Percentiles rank a stretch among this genome's conserved stretches.
phyloP scores from a whole-genome alignment of 2,329 filamentous ascomycete species.

The Furcasterigmium furcatum region DNA sequence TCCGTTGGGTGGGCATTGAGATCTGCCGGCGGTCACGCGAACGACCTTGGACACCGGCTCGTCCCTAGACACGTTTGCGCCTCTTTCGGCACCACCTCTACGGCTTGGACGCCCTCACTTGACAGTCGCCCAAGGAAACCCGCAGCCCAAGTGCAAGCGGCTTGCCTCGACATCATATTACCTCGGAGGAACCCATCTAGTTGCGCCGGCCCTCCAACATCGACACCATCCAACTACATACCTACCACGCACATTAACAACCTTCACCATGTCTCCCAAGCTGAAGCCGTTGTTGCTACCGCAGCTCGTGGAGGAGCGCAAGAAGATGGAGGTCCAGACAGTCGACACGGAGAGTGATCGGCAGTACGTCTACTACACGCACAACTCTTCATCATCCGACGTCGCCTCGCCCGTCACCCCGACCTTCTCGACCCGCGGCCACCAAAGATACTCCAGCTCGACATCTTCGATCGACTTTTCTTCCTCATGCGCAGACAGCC shows the following conservation, averaged over 20 bases:
- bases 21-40: too few species aligned
- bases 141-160: too few species aligned
- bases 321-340: conserved; percentile 33
- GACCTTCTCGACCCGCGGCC: conserved; percentile 63
- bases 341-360: conserved; percentile 24
- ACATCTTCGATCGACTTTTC: conserved; percentile 73
- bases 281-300: conserved; percentile 53
- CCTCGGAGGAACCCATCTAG: too few species aligned
- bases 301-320: conserved; percentile 48
- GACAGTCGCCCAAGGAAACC: too few species aligned
- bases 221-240: too few species aligned
- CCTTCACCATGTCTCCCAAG: conserved; percentile 37
- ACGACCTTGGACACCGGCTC: too few species aligned
- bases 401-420: conserved; percentile 68
- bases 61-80: too few species aligned
- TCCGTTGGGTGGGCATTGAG: too few species aligned
- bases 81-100: too few species aligned
- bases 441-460: conserved; percentile 69
- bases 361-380: conserved; percentile 38
- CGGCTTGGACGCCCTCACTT: too few species aligned
- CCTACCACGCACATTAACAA: not conserved
- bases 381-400: conserved; percentile 61
- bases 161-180: too few species aligned
- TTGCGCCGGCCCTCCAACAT: too few species aligned
- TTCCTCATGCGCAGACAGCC: conserved; percentile 35